Percentiles rank a stretch among this genome's conserved stretches.
Conservation (phyloP, 306 rosid genomes). For the Begonia fuchsioides region DNA sequence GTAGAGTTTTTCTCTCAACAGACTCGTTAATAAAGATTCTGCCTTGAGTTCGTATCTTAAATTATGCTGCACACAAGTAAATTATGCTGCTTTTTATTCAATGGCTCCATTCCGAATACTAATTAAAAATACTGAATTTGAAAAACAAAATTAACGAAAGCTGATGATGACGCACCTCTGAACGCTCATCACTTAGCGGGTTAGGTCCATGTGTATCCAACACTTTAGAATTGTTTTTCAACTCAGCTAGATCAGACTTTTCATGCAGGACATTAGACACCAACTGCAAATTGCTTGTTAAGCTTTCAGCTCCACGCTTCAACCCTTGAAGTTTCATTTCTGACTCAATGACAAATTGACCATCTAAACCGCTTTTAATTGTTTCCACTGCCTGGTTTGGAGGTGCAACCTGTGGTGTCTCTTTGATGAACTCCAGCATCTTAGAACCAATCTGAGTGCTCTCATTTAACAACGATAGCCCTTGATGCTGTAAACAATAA, state of each 20-base stretch:
- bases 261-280: conserved; percentile 57
- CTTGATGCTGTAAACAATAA: conserved; percentile 71
- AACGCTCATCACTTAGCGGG: conserved; percentile 28
- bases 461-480: conserved; percentile 56
- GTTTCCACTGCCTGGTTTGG: conserved; percentile 20
- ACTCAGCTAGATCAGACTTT: conserved; percentile 38
- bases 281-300: conserved; percentile 68
- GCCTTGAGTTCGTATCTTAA: conserved; percentile 61
- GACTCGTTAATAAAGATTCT: conserved; percentile 59
- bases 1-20: conserved; percentile 64
- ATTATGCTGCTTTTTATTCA: background rate
- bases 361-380: conserved; percentile 37
- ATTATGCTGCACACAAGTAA: conserved; percentile 28
- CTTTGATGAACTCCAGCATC: conserved; percentile 46
- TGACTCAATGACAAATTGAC: conserved; percentile 55
- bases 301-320: conserved; percentile 58
- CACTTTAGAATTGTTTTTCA: conserved; percentile 24
- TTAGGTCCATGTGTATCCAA: conserved; percentile 24
- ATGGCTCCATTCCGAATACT: too few relatives aligned
- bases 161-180: conserved; percentile 40
- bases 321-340: conserved; percentile 75
- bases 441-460: conserved; percentile 55
- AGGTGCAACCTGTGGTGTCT: conserved; percentile 29
- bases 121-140: too few relatives aligned
- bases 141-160: too few relatives aligned